Conservation (phyloP, 2,329 filamentous ascomycete species). For the Sarocladium strictum region DNA sequence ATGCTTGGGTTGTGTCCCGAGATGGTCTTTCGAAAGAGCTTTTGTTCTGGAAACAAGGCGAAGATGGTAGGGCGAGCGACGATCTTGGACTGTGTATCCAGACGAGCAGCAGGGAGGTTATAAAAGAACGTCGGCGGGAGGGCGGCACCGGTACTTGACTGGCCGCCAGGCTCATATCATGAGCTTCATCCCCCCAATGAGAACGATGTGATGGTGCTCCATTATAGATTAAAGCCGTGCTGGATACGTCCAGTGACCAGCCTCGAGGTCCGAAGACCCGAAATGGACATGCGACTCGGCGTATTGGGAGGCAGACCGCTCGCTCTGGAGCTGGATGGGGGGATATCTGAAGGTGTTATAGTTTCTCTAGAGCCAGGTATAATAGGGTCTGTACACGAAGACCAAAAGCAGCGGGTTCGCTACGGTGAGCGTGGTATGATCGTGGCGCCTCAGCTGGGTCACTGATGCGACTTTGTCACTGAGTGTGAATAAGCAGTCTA, state of each 20-base stretch:
- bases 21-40: neutral
- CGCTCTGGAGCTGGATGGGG: neutral
- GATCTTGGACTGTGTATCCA: neutral
- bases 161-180: neutral
- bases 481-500: too few species aligned
- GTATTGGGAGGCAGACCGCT: neutral
- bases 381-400: too few species aligned
- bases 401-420: too few species aligned
- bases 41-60: neutral
- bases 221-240: slow-evolving; percentile 6
- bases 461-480: too few species aligned
- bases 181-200: neutral
- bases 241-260: neutral
- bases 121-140: slow-evolving; percentile 3
- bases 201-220: neutral
- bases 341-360: neutral
- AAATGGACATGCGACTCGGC: neutral
- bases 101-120: neutral
- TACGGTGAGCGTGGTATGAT: too few species aligned
- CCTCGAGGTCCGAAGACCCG: neutral
- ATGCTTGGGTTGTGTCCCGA: slow-evolving; percentile 1
- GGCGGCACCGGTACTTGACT: neutral
- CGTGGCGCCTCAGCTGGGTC: too few species aligned
- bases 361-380: too few species aligned
- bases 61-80: neutral